Base-by-base conservation (phyloP, 1,284 basidiomycete genomes). In the Agaricales sp. region DNA sequence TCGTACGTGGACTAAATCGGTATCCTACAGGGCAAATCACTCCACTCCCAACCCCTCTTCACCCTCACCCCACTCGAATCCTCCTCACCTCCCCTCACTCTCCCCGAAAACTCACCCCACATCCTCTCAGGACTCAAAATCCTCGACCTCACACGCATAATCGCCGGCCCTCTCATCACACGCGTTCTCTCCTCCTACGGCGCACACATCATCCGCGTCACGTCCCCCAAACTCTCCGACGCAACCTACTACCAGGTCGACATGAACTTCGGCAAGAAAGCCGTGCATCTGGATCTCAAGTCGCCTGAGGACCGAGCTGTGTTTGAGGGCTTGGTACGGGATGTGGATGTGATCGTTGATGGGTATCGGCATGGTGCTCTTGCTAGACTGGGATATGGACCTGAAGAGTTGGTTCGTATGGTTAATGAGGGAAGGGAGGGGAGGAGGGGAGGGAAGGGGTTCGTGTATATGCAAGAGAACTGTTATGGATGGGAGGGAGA, bases 281-380 rank as follows among this genome's bases (percentile, higher is more conserved):
- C 56, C 35, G 53, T 58, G 4, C 48, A 60, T 54, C 50, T 63
- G 11, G 59, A 63, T 24, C 51, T 63, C 46, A 59, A 53, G 22
- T 57, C 53, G 21, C 47, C 50, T 12, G 54, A 53, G 38, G 60
- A 59, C 48, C 25, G 57, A 26, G 45, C 48, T 13, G 56, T 61
- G 20, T 48, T 54, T 45, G 62, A 62, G 13, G 51, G 52, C 14
- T 14, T 30, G 6, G 6, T 30, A 6, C 6, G 14, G 26, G 26
- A 30, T 30, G 26, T 14, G 14, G 60, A 63, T 48, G 56, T 63
- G 1, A 57, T 63, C 4, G 52, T 63, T 30, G 59, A 62, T 50
- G 62, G 62, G 24, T 63, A 62, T 48, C 54, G 62, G 2, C 61
- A 60, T 8, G 57, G 58, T 16, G 59, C 57, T 1, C 55, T 62